phyloP scores from a whole-genome alignment of 2,329 filamentous ascomycete species.

The Aspergillus hiratsukae region DNA sequence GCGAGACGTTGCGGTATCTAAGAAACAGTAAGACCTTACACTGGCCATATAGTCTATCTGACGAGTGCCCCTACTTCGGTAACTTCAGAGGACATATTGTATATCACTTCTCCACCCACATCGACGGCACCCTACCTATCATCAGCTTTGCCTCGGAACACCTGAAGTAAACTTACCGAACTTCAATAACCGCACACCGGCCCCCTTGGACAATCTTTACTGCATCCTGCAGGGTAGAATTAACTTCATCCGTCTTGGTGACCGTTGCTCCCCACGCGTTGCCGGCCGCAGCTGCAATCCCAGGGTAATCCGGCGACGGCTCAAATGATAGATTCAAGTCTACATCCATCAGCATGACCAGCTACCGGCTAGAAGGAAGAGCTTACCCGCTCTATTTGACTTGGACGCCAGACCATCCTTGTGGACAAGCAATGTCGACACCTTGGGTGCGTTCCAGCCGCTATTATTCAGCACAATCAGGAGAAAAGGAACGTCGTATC shows the following conservation, averaged over 20 bases:
- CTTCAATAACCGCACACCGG: neutral
- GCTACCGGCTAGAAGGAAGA: neutral
- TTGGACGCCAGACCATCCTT: conserved; percentile 56
- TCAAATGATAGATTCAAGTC: conserved; percentile 61
- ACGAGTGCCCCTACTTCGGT: too few species aligned
- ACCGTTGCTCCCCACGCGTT: neutral
- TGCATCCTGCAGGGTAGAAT: neutral
- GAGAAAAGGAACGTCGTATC: conserved; percentile 60
- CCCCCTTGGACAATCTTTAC: neutral
- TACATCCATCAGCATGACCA: conserved; percentile 29
- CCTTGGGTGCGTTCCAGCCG: conserved; percentile 55
- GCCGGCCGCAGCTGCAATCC: conserved; percentile 57
- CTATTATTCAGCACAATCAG: conserved; percentile 65
- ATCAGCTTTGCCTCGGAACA: neutral
- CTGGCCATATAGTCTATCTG: too few species aligned
- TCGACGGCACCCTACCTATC: neutral
- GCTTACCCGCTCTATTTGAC: conserved; percentile 37
- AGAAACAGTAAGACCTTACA: too few species aligned
- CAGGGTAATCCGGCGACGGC: conserved; percentile 60
- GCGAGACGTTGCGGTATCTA: too few species aligned
- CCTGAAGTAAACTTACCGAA: neutral
- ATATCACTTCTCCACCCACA: neutral
- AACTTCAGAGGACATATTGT: too few species aligned
- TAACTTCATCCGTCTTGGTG: neutral
- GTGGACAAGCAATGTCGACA: conserved; percentile 57